Evolutionary conservation across 202 grass and related monocot genomes (phyloP).

Genomic region (Setaria italica): DNA sequence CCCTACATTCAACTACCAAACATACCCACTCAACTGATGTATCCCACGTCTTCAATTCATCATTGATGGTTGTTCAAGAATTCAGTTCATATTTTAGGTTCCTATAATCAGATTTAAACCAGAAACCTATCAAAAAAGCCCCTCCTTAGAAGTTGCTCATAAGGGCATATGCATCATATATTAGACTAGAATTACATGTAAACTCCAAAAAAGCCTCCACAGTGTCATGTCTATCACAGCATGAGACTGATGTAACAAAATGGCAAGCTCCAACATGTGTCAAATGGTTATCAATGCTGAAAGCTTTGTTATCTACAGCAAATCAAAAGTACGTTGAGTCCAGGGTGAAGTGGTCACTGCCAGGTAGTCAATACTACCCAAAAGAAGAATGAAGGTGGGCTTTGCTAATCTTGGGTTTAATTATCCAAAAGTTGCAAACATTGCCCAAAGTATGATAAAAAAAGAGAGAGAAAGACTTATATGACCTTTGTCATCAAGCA

Average conservation of each 20-base stretch:
- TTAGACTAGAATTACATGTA: not conserved
- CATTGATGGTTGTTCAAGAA: not conserved
- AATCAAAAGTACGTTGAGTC: not conserved
- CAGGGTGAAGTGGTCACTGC: not conserved
- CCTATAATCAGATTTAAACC: not conserved
- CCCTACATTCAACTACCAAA: not conserved
- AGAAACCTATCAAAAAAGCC: not conserved
- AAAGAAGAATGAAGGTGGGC: not conserved
- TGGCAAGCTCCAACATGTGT: not conserved
- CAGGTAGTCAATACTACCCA: not conserved
- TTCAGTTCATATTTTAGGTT: constrained; percentile 6
- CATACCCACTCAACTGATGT: not conserved
- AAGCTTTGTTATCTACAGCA: not conserved
- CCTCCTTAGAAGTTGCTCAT: not conserved
- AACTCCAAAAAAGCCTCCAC: too few relatives aligned
- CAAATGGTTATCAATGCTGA: not conserved
- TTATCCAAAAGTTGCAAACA: not conserved
- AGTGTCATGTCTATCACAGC: too few relatives aligned
- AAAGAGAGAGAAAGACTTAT: too few relatives aligned
- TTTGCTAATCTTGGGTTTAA: not conserved
- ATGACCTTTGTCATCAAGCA: not conserved
- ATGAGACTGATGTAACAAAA: not conserved
- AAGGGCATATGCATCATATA: not conserved
- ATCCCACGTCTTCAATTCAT: not conserved
- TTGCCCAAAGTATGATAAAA: not conserved